Evolutionary conservation across 2,329 filamentous ascomycete genomes (phyloP), one percentile per base, ranked within the genome.

Genomic region (Colletotrichum filicis): DNA sequence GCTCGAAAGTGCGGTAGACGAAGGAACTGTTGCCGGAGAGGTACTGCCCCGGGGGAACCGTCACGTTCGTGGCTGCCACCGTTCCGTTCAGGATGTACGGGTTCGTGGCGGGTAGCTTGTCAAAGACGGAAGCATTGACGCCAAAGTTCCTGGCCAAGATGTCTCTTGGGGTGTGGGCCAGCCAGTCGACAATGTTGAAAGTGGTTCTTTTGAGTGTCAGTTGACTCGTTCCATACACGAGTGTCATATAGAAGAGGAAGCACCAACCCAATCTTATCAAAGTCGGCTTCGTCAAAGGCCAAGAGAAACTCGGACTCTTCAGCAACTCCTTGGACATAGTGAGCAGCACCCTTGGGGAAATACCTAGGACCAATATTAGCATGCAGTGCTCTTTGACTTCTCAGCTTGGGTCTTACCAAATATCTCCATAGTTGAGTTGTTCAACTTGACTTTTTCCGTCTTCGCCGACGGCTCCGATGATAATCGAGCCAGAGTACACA

Each of bases 111-210:
- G 91, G 91, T 26, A 93, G 83, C 7, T 84, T 85, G 74, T 88
- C 84, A 74, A 93, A 93, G 58, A 91, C 86, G 0, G 87, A 87
- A 26, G 86, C 85, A 61, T 89, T 84, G 24, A 93, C 86, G 26
- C 90, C 90, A 75, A 93, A 93, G 83, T 93, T 93, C 82, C 92
- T 93, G 46, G 91, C 91, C 0, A 93, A 83, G 57, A 94, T 85
- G 57, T 79, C 75, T 63, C 87, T 89, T 0, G 92, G 92, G 0
- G 91, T 93, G 78, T 93, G 91, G 0, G 87, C 83, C 46, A 94
- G 85, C 92, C 92, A 93, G 82, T 94, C 92, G 74, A 92, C 91
- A 28, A 93, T 85, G 82, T 91, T 92, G 85, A 93, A 94, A 0
- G 92, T 93, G 0, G 90, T 92, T n/a, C 89, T 89, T 28, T 8